These are phyloP conservation scores for Medicago ruthenica DNA, from an alignment of 306 rosid genomes.

Conservation along the genomic window DNA sequence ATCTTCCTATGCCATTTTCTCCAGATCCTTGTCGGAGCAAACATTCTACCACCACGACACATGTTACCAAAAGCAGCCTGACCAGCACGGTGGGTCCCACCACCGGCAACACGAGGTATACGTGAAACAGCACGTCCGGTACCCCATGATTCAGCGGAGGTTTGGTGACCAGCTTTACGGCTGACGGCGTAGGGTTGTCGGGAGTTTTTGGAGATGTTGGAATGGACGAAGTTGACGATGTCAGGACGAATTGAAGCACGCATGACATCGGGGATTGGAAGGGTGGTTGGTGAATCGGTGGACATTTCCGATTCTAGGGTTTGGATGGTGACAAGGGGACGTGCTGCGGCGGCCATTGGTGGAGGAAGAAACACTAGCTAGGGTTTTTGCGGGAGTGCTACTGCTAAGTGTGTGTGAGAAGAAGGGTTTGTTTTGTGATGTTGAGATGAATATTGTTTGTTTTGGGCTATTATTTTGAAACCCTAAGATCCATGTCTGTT, in stretches of 20 bases:
- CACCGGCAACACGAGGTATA: conserved; percentile 15
- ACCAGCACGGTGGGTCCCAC: conserved; percentile 15
- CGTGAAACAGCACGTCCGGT: conserved; percentile 16
- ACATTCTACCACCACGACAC: conserved; percentile 22
- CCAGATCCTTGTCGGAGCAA: conserved; percentile 3
- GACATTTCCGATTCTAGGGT: not conserved
- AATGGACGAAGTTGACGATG: conserved; percentile 11
- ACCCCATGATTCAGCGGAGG: conserved; percentile 13
- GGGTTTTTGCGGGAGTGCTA: conserved; percentile 17
- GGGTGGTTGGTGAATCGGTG: not conserved
- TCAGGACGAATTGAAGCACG: conserved; percentile 10
- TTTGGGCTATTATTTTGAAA: not conserved
- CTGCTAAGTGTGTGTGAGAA: not conserved
- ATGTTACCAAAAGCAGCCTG: conserved; percentile 8
- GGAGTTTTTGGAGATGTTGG: conserved; percentile 1
- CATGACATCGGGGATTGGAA: conserved; percentile 22
- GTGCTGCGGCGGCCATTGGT: conserved; percentile 14
- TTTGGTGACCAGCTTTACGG: not conserved
- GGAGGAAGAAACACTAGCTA: not conserved
- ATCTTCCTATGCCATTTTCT: not conserved
- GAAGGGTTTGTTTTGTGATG: not conserved
- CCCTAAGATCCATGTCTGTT: not conserved
- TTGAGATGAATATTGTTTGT: not conserved
- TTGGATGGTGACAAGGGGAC: conserved; percentile 6
- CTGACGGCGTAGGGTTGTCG: conserved; percentile 18